Percentiles rank a stretch among this genome's conserved stretches.
Conservation (phyloP, 805 yeast genomes). For the Cyberlindnera meyerae region DNA sequence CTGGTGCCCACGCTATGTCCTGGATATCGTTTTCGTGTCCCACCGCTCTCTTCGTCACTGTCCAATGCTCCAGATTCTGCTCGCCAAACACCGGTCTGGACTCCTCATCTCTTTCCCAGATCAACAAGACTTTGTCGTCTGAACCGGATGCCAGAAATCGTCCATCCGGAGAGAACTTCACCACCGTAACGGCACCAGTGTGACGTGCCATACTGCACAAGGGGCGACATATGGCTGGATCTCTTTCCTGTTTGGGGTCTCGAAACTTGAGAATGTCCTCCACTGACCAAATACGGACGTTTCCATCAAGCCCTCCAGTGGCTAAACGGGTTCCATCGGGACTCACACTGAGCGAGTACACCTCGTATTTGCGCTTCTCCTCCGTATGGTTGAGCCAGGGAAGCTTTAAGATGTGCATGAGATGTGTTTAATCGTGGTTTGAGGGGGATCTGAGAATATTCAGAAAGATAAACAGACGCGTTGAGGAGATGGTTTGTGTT, state of each 20-base stretch:
- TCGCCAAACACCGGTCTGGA: slow-evolving; percentile 58
- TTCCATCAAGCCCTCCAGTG: slow-evolving; percentile 92
- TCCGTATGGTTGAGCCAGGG: slow-evolving; percentile 75
- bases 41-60: slow-evolving; percentile 83
- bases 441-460: no score
- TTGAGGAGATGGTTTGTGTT: no score
- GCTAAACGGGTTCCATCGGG: slow-evolving; percentile 83
- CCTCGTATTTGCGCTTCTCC: slow-evolving; percentile 75
- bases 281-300: slow-evolving; percentile 83
- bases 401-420: slow-evolving; percentile 61
- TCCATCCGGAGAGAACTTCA: slow-evolving; percentile 89
- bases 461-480: background rate
- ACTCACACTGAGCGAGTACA: slow-evolving; percentile 76
- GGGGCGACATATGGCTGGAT: slow-evolving; percentile 42
- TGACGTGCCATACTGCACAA: slow-evolving; percentile 91
- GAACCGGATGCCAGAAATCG: slow-evolving; percentile 90
- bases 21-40: slow-evolving; percentile 98
- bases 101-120: slow-evolving; percentile 89
- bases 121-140: slow-evolving; percentile 84
- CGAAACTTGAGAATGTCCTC: slow-evolving; percentile 42
- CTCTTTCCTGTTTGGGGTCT: slow-evolving; percentile 23
- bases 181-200: slow-evolving; percentile 94
- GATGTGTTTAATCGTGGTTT: no score
- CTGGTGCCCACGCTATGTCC: slow-evolving; percentile 98
- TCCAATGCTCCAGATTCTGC: slow-evolving; percentile 88